Percentiles rank a stretch among this genome's conserved stretches.
These are phyloP conservation scores for Gossypium gossypioides DNA, from an alignment of 441 rosid species.

Conservation along the genomic window DNA sequence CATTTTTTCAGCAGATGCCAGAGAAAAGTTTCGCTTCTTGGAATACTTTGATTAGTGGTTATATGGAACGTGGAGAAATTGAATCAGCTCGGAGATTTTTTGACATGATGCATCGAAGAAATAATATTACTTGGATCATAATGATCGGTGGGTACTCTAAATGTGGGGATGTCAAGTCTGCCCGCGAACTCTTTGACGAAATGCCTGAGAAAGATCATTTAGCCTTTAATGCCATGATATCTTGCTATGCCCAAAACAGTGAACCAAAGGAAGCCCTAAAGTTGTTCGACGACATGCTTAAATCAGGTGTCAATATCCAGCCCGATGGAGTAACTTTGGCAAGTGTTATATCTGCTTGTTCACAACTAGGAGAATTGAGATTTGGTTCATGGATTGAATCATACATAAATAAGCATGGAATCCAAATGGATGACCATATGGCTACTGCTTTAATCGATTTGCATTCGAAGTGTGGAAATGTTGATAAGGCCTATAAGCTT, in stretches of 20 bases:
- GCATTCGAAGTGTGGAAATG: slow-evolving; percentile 28
- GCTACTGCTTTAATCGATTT: slow-evolving; percentile 29
- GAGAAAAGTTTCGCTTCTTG: slow-evolving; percentile 32
- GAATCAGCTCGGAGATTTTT: slow-evolving; percentile 28
- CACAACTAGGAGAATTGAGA: slow-evolving; percentile 27
- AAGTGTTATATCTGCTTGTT: slow-evolving; percentile 33
- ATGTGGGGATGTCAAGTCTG: slow-evolving; percentile 38
- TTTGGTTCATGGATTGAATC: slow-evolving; percentile 27
- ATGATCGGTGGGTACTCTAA: slow-evolving; percentile 46
- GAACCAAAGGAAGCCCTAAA: slow-evolving; percentile 25
- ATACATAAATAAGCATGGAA: slow-evolving; percentile 26
- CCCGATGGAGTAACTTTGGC: slow-evolving; percentile 30
- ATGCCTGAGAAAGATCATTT: slow-evolving; percentile 26
- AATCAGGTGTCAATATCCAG: slow-evolving; percentile 12
- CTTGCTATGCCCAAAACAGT: slow-evolving; percentile 36
- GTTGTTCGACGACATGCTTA: slow-evolving; percentile 25
- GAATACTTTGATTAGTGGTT: slow-evolving; percentile 36
- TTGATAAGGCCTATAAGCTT: slow-evolving; percentile 23
- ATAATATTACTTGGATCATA: slow-evolving; percentile 32
- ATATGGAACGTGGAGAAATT: slow-evolving; percentile 27
- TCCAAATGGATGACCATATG: slow-evolving; percentile 25
- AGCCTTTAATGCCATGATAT: slow-evolving; percentile 41
- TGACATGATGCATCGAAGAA: slow-evolving; percentile 33
- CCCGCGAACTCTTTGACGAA: slow-evolving; percentile 28
- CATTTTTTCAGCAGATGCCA: slow-evolving; percentile 26